These are phyloP conservation scores for Abrus pulchellus DNA, from an alignment of 306 rosid genomes.

Conservation along the genomic window DNA sequence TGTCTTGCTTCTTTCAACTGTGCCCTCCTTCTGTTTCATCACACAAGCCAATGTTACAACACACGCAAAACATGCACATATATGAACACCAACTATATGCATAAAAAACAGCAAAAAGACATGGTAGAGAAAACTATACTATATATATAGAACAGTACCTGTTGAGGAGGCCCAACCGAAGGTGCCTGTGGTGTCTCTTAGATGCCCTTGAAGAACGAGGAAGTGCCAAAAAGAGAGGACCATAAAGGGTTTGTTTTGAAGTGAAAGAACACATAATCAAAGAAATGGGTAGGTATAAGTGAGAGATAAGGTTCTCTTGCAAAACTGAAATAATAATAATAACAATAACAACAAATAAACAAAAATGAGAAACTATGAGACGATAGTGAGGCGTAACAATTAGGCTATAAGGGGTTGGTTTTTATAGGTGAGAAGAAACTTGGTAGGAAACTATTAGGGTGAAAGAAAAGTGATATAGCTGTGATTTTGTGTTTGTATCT, in stretches of 20 bases:
- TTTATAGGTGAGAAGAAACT: slow-evolving; percentile 49
- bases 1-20: slow-evolving; percentile 53
- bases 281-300: slow-evolving; percentile 3
- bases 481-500: slow-evolving; percentile 60
- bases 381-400: slow-evolving; percentile 48
- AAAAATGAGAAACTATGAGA: slow-evolving; percentile 31
- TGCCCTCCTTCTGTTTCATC: slow-evolving; percentile 61
- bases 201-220: slow-evolving; percentile 53
- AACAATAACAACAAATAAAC: not conserved
- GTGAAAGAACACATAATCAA: slow-evolving; percentile 63
- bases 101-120: not conserved
- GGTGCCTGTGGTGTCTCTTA: slow-evolving; percentile 53
- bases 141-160: slow-evolving; percentile 55
- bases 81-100: not conserved
- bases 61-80: slow-evolving; percentile 11
- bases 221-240: slow-evolving; percentile 41
- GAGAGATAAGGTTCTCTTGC: slow-evolving; percentile 43
- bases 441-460: slow-evolving; percentile 34
- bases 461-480: slow-evolving; percentile 46
- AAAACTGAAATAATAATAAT: not conserved
- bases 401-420: slow-evolving; percentile 53
- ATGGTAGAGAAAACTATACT: not conserved
- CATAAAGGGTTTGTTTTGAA: slow-evolving; percentile 51
- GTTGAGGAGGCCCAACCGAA: slow-evolving; percentile 57
- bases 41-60: slow-evolving; percentile 27